These are phyloP conservation scores for Nephelium lappaceum DNA, from an alignment of 345 rosid genomes.

Conservation along the genomic window DNA sequence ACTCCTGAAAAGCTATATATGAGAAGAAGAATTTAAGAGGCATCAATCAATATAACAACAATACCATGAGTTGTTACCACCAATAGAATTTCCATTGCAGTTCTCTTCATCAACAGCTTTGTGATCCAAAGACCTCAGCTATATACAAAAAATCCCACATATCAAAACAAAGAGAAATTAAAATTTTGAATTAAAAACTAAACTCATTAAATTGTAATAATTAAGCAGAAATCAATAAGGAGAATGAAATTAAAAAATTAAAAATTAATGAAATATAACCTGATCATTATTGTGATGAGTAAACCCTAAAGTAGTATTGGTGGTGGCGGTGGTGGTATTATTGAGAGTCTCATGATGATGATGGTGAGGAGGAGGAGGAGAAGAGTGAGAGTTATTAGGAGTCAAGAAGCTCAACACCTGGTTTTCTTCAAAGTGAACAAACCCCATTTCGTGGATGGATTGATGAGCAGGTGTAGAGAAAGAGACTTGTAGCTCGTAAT, in stretches of 20 bases:
- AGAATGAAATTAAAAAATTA: background rate
- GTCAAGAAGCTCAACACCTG: slow-evolving; percentile 73
- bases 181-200: background rate
- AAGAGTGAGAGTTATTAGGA: slow-evolving; percentile 33
- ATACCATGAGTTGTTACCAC: slow-evolving; percentile 52
- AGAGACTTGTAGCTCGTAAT: slow-evolving; percentile 64
- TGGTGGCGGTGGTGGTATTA: slow-evolving; percentile 23
- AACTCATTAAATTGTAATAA: background rate
- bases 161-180: slow-evolving; percentile 8
- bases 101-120: slow-evolving; percentile 46
- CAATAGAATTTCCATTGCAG: slow-evolving; percentile 44
- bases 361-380: slow-evolving; percentile 44
- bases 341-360: slow-evolving; percentile 23
- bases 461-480: slow-evolving; percentile 47
- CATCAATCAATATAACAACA: too few relatives aligned
- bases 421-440: slow-evolving; percentile 76
- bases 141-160: slow-evolving; percentile 3
- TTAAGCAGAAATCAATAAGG: background rate
- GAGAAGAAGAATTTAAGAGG: too few relatives aligned
- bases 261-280: slow-evolving; percentile 33
- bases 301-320: slow-evolving; percentile 46
- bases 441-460: slow-evolving; percentile 70
- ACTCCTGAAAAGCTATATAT: slow-evolving; percentile 10
- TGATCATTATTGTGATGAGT: slow-evolving; percentile 43
- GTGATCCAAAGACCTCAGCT: slow-evolving; percentile 55